These are phyloP conservation scores for Pichia inconspicua DNA, from an alignment of 1,139 yeast genomes.

Conservation along the genomic window DNA sequence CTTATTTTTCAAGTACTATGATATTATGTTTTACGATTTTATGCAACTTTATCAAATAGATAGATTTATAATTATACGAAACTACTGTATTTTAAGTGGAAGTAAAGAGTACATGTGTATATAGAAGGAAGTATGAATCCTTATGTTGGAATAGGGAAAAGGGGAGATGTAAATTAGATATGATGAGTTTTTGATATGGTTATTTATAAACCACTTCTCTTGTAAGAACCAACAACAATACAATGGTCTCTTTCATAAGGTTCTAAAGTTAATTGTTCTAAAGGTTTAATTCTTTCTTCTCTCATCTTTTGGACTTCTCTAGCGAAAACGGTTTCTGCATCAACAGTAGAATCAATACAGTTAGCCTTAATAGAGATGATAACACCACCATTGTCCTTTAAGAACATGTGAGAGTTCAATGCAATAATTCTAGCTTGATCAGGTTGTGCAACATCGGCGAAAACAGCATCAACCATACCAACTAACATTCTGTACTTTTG, in stretches of 20 bases:
- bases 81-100: not conserved
- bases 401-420: constrained; percentile 92
- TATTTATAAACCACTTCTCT: constrained; percentile 71
- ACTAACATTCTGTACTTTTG: constrained; percentile 98
- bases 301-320: constrained; percentile 98
- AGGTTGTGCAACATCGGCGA: constrained; percentile 99
- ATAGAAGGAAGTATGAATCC: not conserved
- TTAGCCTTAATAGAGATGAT: constrained; percentile 97
- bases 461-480: constrained; percentile 97
- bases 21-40: no score
- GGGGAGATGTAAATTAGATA: not conserved
- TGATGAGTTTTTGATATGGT: not conserved
- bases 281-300: constrained; percentile 97
- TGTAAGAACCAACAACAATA: constrained; percentile 93
- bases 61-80: not conserved
- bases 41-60: not conserved
- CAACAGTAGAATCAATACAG: constrained; percentile 99
- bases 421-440: constrained; percentile 99
- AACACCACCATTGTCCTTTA: constrained; percentile 97
- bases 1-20: no score
- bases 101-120: constrained; percentile 7
- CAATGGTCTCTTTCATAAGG: constrained; percentile 99
- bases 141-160: no score
- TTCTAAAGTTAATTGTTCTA: constrained; percentile 96
- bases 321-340: constrained; percentile 98